Percentiles rank a stretch among this genome's conserved stretches.
Evolutionary conservation across 306 rosid genomes (phyloP).

Genomic region (Trichosanthes cucumerina): DNA sequence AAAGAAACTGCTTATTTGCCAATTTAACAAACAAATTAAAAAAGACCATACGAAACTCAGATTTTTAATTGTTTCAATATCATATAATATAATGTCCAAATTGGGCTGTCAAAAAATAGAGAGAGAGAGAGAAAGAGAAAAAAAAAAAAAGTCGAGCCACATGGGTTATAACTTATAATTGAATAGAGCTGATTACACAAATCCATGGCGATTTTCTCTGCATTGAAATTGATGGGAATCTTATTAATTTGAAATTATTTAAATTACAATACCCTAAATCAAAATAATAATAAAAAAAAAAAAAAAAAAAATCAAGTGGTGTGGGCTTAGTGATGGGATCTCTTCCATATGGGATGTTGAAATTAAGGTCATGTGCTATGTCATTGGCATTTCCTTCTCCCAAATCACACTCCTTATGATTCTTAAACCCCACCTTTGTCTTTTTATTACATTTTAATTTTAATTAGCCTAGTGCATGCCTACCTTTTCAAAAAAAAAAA

Average conservation of each 20-base stretch:
- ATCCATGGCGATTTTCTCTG: constrained; percentile 1
- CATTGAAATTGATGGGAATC: constrained; percentile 8
- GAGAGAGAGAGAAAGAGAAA: neutral
- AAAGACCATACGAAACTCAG: neutral
- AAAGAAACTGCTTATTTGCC: neutral
- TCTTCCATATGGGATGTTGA: constrained; percentile 45
- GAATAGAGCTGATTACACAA: neutral
- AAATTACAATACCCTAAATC: neutral
- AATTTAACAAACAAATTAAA: neutral
- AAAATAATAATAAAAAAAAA: neutral
- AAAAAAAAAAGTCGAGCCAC: neutral
- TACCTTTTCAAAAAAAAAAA: too few relatives aligned
- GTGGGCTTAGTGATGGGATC: constrained; percentile 42
- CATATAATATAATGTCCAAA: neutral
- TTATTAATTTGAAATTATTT: neutral
- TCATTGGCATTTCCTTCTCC: constrained; percentile 24
- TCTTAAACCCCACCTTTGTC: neutral
- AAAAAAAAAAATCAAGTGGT: neutral
- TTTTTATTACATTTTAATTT: neutral
- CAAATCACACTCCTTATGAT: constrained; percentile 18
- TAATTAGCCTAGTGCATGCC: neutral
- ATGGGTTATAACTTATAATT: constrained; percentile 8
- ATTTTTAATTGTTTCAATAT: neutral
- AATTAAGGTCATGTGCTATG: constrained; percentile 40
- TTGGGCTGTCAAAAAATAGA: neutral